Conservation (phyloP, 176 grass and related monocot genomes). For the Carex cristatella region DNA sequence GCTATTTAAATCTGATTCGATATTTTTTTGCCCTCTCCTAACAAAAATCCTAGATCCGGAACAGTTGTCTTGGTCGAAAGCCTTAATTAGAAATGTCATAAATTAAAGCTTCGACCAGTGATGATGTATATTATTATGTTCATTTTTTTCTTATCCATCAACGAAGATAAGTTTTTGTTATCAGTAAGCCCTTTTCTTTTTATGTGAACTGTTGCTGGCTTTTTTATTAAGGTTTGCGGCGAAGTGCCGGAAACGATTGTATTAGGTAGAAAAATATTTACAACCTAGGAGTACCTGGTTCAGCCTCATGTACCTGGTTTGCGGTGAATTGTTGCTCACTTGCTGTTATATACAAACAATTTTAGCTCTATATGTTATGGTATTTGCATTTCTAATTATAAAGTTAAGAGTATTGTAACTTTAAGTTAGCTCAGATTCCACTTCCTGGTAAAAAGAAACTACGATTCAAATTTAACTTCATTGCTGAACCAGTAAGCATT, state of each 20-base stretch:
- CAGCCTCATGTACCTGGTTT: too few relatives aligned
- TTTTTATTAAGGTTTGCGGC: too few relatives aligned
- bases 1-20: too few relatives aligned
- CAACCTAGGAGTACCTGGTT: too few relatives aligned
- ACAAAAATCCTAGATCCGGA: too few relatives aligned
- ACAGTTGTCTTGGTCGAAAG: background rate
- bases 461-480: background rate
- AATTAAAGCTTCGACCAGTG: too few relatives aligned
- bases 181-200: background rate
- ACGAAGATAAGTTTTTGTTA: background rate
- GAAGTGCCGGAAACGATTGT: too few relatives aligned
- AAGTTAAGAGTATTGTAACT: background rate
- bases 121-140: too few relatives aligned
- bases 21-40: too few relatives aligned
- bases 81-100: background rate
- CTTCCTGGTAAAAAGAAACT: background rate
- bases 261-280: too few relatives aligned
- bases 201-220: background rate
- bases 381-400: background rate
- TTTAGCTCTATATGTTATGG: background rate
- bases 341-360: background rate
- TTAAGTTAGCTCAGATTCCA: background rate
- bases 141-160: background rate
- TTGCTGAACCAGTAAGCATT: background rate
- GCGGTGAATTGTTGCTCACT: background rate